phyloP scores from a whole-genome alignment of 768 basidiomycete species.

The Mycena leptocephala region DNA sequence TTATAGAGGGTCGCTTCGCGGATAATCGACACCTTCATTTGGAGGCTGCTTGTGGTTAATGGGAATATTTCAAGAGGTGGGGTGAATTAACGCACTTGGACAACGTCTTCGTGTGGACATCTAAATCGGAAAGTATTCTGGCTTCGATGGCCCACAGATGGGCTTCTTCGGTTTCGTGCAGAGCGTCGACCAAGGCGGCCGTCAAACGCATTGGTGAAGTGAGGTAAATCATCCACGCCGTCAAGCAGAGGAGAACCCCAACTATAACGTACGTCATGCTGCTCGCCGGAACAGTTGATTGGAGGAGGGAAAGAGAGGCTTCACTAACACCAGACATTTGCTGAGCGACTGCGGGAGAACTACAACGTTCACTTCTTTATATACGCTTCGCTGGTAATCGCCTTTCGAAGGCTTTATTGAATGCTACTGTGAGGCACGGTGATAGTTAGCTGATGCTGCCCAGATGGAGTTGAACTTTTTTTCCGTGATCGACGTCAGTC shows the following conservation, averaged over 20 bases:
- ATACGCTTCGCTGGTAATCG: too few species aligned
- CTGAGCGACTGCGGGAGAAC: too few species aligned
- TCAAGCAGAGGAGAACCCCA: background rate
- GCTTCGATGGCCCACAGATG: constrained; percentile 11
- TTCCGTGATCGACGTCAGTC: too few species aligned
- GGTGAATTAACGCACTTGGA: background rate
- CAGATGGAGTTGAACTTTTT: background rate
- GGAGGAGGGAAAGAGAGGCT: background rate
- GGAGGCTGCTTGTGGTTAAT: background rate
- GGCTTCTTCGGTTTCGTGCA: constrained; percentile 13
- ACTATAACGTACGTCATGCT: background rate
- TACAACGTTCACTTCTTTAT: background rate
- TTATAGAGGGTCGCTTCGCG: constrained; percentile 5
- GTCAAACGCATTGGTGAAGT: constrained; percentile 12
- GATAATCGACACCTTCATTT: constrained; percentile 17
- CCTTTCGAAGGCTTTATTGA: too few species aligned
- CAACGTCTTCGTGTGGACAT: constrained; percentile 7
- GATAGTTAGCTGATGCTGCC: background rate
- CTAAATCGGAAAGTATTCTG: background rate
- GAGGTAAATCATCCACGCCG: background rate
- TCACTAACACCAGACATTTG: background rate
- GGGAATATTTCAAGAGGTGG: too few species aligned
- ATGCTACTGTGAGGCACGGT: background rate
- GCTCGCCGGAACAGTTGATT: background rate
- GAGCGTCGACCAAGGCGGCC: background rate